Evolutionary conservation across 2,329 filamentous ascomycete species (phyloP).

Genomic region (Colletotrichum salicis): DNA sequence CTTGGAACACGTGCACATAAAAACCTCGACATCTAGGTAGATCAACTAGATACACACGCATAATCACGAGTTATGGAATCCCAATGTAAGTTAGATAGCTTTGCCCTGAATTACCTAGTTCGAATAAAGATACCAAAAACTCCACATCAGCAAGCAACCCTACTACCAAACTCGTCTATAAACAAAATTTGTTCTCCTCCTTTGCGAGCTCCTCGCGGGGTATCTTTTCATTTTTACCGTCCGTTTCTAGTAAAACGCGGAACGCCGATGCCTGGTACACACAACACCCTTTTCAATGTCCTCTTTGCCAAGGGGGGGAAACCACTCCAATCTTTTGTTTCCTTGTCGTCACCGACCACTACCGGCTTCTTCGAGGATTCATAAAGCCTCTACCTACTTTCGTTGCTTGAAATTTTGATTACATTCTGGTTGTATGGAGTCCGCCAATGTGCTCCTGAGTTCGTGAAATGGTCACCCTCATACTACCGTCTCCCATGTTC

Average conservation of each 20-base stretch:
- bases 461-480: not conserved
- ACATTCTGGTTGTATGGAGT: not conserved
- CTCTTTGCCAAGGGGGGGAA: not conserved
- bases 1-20: no score
- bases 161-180: not conserved
- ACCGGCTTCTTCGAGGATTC: not conserved
- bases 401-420: not conserved
- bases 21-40: no score
- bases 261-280: not conserved
- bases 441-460: not conserved
- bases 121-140: not conserved
- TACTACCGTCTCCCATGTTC: no score
- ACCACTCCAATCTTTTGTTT: not conserved
- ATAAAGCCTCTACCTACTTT: not conserved
- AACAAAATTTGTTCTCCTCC: not conserved
- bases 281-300: not conserved
- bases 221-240: conserved; percentile 32
- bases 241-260: conserved; percentile 38
- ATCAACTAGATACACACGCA: no score
- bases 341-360: not conserved
- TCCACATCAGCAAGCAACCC: not conserved
- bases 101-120: not conserved
- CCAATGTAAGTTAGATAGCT: not conserved
- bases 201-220: conserved; percentile 32
- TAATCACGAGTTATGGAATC: not conserved